Percentiles rank a stretch among this genome's conserved stretches.
Evolutionary conservation across 768 basidiomycete species (phyloP).

Genomic region (Boletus patriciae): DNA sequence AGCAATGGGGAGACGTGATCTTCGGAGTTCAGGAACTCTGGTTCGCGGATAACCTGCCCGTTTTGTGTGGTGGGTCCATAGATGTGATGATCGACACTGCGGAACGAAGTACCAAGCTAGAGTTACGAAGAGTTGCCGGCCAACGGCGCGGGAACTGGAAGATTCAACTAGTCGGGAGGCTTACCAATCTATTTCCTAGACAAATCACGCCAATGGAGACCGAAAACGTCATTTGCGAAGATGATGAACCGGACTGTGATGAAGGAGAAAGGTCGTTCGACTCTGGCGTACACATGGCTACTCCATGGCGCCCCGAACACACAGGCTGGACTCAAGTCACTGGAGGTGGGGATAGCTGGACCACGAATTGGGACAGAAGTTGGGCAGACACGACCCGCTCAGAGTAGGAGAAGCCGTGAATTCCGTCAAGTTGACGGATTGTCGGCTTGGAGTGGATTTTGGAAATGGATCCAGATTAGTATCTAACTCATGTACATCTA

Average conservation of each 20-base stretch:
- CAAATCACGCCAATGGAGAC: conserved; percentile 10
- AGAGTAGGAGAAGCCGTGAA: conserved; percentile 1
- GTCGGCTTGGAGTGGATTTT: background rate
- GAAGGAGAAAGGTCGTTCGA: conserved; percentile 26
- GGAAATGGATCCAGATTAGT: conserved; percentile 18
- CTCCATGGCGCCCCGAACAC: conserved; percentile 6
- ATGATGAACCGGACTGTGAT: conserved; percentile 21
- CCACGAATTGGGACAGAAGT: background rate
- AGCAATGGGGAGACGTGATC: conserved; percentile 48
- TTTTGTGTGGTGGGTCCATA: conserved; percentile 37
- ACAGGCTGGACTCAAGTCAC: conserved; percentile 15
- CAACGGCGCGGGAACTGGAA: conserved; percentile 30
- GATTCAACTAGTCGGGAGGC: conserved; percentile 28
- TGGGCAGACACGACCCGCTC: background rate
- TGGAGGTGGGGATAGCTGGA: conserved; percentile 11
- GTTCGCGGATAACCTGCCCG: conserved; percentile 43
- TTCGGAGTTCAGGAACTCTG: conserved; percentile 46
- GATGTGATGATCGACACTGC: conserved; percentile 28
- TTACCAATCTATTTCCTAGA: conserved; percentile 4
- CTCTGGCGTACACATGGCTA: conserved; percentile 27
- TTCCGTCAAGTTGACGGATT: background rate
- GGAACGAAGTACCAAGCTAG: conserved; percentile 27
- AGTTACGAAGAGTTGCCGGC: conserved; percentile 19
- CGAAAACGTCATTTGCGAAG: conserved; percentile 18
- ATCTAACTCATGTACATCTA: conserved; percentile 28